Base-by-base conservation (phyloP, 768 basidiomycete species). In the Gautieria morchelliformis region DNA sequence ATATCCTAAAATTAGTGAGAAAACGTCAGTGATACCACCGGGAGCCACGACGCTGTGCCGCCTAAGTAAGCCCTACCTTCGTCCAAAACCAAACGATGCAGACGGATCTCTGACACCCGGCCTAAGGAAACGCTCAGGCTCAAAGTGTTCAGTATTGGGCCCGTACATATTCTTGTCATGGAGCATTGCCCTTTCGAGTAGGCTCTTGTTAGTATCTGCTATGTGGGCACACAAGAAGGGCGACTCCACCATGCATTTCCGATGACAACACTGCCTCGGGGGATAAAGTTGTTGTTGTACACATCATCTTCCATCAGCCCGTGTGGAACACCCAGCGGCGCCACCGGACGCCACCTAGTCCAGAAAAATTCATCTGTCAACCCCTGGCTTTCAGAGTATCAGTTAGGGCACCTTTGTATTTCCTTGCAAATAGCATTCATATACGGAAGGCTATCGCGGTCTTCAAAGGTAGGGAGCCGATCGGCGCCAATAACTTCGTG, bases 401-500 rank as follows among this genome's bases (percentile, higher is more conserved):
- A 20, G 5, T 27, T 2, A 27, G 7, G 27, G 5, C 24, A 57
- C 32, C 56, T 32, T 14, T 42, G 51, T 12, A 58, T 45, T 39
- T 61, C 60, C 11, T 53, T 58, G 27, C 49, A 47, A 7, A 49
- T 11, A 10, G 58, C 60, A 20, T 61, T 44, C 14, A 58, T 27
- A 24, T 61, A 61, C 15, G 60, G 60, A 20, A 61, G 58, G 17
- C 20, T 17, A 15, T 51, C 22, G 19, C 50, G 45, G 35, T 59
- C 58, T 30, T 40, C 55, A 1, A 52, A 45, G 0, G 19, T 50
- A 5, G 56, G 50, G 15, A 64, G 35, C 1, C 65, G 49, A 10
- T 63, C 59, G 19, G 37, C 22, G 14, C 61, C 59, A 19, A 62
- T 42, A 14, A 58, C 56, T 1, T 50, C 64, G n/a, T n/a, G n/a